phyloP scores from a whole-genome alignment of 768 basidiomycete species.

The Leucosporidium yakuticum region DNA sequence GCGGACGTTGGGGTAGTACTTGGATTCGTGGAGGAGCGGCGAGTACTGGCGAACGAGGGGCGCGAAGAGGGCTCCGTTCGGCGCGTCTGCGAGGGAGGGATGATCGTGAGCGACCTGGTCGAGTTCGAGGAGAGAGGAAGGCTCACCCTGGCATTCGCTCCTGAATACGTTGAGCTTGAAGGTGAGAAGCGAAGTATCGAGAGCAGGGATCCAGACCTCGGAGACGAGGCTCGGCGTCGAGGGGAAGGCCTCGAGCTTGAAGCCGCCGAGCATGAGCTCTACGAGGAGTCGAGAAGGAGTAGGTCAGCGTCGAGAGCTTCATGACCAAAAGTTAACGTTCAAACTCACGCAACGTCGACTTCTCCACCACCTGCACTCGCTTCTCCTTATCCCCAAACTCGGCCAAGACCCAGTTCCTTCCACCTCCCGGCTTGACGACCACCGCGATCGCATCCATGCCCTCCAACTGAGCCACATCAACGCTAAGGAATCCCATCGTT shows the following conservation, averaged over 20 bases:
- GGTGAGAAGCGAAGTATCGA: constrained; percentile 24
- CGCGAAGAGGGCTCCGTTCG: constrained; percentile 48
- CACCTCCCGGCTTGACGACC: constrained; percentile 1
- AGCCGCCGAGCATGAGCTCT: constrained; percentile 16
- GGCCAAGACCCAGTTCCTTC: constrained; percentile 12
- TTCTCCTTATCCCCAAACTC: constrained; percentile 16
- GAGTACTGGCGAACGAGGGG: constrained; percentile 66
- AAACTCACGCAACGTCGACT: constrained; percentile 12
- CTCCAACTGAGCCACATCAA: constrained; percentile 10
- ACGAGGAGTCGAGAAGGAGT: background rate
- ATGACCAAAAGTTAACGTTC: too few relatives aligned
- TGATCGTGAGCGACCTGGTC: background rate
- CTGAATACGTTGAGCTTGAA: constrained; percentile 12
- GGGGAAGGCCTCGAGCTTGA: background rate
- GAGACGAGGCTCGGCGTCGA: constrained; percentile 1
- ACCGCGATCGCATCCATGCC: background rate
- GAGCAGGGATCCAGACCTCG: constrained; percentile 18
- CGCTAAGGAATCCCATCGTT: constrained; percentile 2
- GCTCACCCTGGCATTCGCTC: constrained; percentile 12
- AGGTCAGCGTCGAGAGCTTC: background rate
- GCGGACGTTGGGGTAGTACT: constrained; percentile 52
- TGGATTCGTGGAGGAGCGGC: constrained; percentile 59
- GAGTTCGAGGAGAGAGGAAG: background rate
- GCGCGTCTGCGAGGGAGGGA: background rate
- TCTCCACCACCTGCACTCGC: constrained; percentile 9